Conservation (phyloP, 345 rosid genomes). For the Carallia pectinifolia region DNA sequence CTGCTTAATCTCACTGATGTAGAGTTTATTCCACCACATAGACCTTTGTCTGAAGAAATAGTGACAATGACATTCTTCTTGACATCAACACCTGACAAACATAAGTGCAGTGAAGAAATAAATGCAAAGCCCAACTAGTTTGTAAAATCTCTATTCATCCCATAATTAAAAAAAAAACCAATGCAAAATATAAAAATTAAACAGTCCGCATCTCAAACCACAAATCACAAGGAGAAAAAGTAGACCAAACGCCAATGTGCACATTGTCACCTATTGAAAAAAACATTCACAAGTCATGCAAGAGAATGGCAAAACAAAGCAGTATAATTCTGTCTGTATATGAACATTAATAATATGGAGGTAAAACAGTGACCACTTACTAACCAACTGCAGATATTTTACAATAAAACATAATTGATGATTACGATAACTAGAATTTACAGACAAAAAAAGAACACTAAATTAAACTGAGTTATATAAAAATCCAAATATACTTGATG, state of each 20-base stretch:
- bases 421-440: too few relatives aligned
- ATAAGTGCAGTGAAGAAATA: not conserved
- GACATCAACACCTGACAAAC: slow-evolving; percentile 69
- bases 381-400: not conserved
- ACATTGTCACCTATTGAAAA: not conserved
- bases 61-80: slow-evolving; percentile 95
- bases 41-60: slow-evolving; percentile 94
- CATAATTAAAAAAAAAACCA: not conserved
- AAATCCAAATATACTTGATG: not conserved
- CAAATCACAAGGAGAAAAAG: not conserved
- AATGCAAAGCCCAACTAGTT: slow-evolving; percentile 1
- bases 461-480: not conserved
- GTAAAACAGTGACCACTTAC: not conserved
- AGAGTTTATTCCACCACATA: slow-evolving; percentile 98
- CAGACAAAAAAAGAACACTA: too few relatives aligned
- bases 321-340: not conserved
- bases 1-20: slow-evolving; percentile 82
- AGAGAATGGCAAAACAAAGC: not conserved
- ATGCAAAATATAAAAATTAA: not conserved
- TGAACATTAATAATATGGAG: not conserved
- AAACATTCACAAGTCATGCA: not conserved
- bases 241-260: not conserved
- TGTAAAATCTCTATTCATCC: not conserved
- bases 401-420: too few relatives aligned
- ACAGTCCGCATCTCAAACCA: not conserved